Evolutionary conservation across 2,329 filamentous ascomycete species (phyloP).

Genomic region (Clonostachys sp.): DNA sequence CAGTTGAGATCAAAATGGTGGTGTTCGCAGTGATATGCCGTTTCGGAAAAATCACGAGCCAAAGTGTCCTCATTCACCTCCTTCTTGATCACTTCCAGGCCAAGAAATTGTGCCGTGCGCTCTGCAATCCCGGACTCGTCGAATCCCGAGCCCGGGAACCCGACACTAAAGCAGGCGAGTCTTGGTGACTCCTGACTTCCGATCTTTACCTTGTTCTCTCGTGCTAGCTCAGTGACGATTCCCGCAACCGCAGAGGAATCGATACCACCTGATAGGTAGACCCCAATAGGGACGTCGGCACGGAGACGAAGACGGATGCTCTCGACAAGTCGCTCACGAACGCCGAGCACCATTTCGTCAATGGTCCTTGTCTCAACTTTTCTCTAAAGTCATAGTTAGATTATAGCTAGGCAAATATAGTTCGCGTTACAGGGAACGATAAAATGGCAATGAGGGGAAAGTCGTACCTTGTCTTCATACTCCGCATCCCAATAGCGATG

Average conservation of each 20-base stretch:
- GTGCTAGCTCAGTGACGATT: conserved; percentile 46
- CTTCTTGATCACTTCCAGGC: conserved; percentile 16
- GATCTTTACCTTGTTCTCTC: conserved; percentile 36
- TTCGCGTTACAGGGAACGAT: background rate
- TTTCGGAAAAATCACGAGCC: conserved; percentile 19
- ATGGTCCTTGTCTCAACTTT: conserved; percentile 34
- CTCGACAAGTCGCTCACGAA: conserved; percentile 44
- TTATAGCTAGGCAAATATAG: background rate
- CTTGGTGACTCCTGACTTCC: conserved; percentile 29
- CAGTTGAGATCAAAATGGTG: conserved; percentile 41
- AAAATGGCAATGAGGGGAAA: background rate
- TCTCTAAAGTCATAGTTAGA: conserved; percentile 7
- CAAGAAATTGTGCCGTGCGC: conserved; percentile 23
- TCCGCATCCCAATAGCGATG: conserved; percentile 47
- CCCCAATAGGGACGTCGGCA: conserved; percentile 52
- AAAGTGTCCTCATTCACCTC: conserved; percentile 18
- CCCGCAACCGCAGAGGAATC: conserved; percentile 54
- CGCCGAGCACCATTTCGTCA: conserved; percentile 44
- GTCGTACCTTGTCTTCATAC: conserved; percentile 44
- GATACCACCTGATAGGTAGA: conserved; percentile 53
- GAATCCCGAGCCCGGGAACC: conserved; percentile 41
- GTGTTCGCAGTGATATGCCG: conserved; percentile 22
- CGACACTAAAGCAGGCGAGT: conserved; percentile 41
- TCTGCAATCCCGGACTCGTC: conserved; percentile 39
- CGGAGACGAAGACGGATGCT: conserved; percentile 45